Conservation (phyloP, 129 eudicot species). For the Daucus carota region DNA sequence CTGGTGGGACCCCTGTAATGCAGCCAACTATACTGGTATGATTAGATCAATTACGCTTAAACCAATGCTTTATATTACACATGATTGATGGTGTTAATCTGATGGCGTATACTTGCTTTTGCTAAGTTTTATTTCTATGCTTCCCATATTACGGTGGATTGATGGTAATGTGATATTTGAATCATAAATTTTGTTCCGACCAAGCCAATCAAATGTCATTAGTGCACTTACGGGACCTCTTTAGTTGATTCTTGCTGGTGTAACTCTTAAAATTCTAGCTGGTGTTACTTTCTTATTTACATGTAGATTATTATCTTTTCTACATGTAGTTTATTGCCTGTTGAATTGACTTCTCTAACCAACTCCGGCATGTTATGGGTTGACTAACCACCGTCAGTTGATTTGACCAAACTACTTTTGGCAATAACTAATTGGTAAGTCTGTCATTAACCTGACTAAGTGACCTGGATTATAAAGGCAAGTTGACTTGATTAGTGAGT, state of each 20-base stretch:
- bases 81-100: neutral
- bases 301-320: no score
- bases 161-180: no score
- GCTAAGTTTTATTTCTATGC: neutral
- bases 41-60: neutral
- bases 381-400: neutral
- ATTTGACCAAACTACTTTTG: neutral
- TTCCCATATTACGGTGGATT: neutral
- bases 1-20: conserved; percentile 89
- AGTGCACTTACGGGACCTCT: neutral
- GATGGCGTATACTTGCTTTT: neutral
- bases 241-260: neutral
- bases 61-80: neutral
- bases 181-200: neutral
- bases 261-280: neutral
- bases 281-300: neutral
- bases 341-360: neutral
- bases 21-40: conserved; percentile 66
- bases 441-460: neutral
- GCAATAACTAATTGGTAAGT: neutral
- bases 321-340: neutral
- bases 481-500: no score
- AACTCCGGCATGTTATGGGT: neutral
- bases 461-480: neutral
- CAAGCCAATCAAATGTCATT: neutral